Conservation (phyloP, 2,329 filamentous ascomycete species). For the Cercospora zeae-maydis region DNA sequence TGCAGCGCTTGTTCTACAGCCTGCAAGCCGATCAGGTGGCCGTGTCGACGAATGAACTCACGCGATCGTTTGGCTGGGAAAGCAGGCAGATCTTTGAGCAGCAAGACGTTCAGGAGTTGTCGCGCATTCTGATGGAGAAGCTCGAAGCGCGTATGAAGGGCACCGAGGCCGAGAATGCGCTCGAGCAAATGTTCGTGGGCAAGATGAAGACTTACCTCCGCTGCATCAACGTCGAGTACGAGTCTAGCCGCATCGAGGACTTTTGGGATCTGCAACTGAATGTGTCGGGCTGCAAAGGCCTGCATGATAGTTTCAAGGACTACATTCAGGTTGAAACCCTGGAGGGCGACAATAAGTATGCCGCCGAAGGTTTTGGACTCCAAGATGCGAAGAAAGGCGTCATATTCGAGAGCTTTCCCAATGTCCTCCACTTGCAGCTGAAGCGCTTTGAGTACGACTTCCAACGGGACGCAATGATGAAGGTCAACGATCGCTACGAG, state of each 20-base stretch:
- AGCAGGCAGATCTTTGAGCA: slow-evolving; percentile 97
- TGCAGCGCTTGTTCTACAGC: slow-evolving; percentile 92
- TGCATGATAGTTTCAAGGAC: slow-evolving; percentile 92
- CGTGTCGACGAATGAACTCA: slow-evolving; percentile 88
- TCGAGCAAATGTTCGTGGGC: slow-evolving; percentile 89
- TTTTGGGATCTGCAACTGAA: slow-evolving; percentile 99
- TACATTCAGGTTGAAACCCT: slow-evolving; percentile 96
- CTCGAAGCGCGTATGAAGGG: slow-evolving; percentile 99
- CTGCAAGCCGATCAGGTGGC: slow-evolving; percentile 81
- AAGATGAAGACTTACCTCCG: slow-evolving; percentile 99
- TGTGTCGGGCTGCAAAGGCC: slow-evolving; percentile 85
- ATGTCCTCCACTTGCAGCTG: slow-evolving; percentile 88
- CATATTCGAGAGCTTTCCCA: slow-evolving; percentile 92
- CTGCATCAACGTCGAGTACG: slow-evolving; percentile 97
- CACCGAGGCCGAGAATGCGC: slow-evolving; percentile 81
- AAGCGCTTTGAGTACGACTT: slow-evolving; percentile 99
- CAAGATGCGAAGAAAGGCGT: slow-evolving; percentile 98
- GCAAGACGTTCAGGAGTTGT: slow-evolving; percentile 96
- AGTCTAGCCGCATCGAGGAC: slow-evolving; percentile 91
- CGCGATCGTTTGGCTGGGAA: slow-evolving; percentile 97
- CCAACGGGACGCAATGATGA: slow-evolving; percentile 95
- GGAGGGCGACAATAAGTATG: slow-evolving; percentile 98
- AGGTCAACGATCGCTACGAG: slow-evolving; percentile 91
- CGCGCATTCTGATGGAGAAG: slow-evolving; percentile 92
- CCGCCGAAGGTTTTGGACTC: slow-evolving; percentile 83